phyloP scores from a whole-genome alignment of 2,329 filamentous ascomycete species.

The Aspergillus sp. region DNA sequence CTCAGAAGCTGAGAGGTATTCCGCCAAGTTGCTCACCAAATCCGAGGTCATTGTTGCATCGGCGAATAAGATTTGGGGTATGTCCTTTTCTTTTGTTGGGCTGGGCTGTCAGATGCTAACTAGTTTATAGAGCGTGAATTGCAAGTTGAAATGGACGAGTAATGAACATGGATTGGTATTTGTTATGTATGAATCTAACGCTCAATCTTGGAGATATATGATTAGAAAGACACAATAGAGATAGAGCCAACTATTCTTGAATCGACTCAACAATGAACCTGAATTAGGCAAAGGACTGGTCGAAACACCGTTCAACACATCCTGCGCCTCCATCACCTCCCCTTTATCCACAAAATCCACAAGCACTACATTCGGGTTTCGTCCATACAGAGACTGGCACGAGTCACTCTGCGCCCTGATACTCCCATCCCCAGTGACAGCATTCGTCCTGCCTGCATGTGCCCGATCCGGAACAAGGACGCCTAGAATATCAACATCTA shows the following conservation, averaged over 20 bases:
- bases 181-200: too few species aligned
- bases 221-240: too few species aligned
- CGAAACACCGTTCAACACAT: conserved; percentile 27
- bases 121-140: conserved; percentile 28
- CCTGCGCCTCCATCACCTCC: conserved; percentile 37
- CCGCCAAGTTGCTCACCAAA: conserved; percentile 61
- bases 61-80: conserved; percentile 64
- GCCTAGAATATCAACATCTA: conserved; percentile 39
- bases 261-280: too few species aligned
- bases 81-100: conserved; percentile 4
- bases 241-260: too few species aligned
- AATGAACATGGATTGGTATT: neutral
- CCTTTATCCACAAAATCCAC: conserved; percentile 44
- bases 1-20: conserved; percentile 55
- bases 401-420: conserved; percentile 38
- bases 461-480: conserved; percentile 39
- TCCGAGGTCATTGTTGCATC: conserved; percentile 64
- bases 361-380: conserved; percentile 39
- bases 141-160: conserved; percentile 33
- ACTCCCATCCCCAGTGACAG: conserved; percentile 36
- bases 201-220: too few species aligned
- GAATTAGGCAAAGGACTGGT: too few species aligned
- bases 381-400: conserved; percentile 35
- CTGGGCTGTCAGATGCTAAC: conserved; percentile 4
- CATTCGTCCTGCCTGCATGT: conserved; percentile 38